Conservation (phyloP, 2,329 filamentous ascomycete species). For the Colletotrichum costaricense region DNA sequence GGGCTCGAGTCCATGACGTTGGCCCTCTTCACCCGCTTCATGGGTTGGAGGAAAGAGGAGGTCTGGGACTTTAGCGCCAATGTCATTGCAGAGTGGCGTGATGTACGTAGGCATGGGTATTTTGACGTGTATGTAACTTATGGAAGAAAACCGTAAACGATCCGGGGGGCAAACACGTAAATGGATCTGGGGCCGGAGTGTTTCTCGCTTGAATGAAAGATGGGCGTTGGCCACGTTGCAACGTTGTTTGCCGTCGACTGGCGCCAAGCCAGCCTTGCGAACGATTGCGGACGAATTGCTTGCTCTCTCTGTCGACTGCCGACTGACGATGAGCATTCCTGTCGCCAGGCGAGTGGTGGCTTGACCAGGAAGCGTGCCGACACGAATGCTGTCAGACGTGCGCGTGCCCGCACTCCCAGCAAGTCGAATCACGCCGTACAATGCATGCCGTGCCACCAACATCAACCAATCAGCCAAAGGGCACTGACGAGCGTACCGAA, state of each 20-base stretch:
- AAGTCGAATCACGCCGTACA: not conserved
- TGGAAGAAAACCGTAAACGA: conserved; percentile 30
- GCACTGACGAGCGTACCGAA: not conserved
- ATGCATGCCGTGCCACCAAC: not conserved
- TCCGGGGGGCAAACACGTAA: too few relatives aligned
- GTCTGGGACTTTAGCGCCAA: conserved; percentile 39
- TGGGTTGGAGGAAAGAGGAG: conserved; percentile 42
- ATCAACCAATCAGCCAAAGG: not conserved
- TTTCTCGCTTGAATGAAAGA: not conserved
- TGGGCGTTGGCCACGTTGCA: not conserved
- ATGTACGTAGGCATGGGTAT: conserved; percentile 36
- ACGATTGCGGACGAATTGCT: not conserved
- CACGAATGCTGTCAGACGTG: conserved; percentile 7
- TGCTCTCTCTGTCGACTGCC: not conserved
- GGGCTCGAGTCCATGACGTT: conserved; percentile 41
- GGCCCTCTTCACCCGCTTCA: conserved; percentile 41
- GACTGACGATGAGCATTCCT: not conserved
- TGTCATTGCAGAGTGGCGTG: conserved; percentile 35
- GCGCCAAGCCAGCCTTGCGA: not conserved
- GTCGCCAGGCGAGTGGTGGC: not conserved
- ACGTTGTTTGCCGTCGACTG: not conserved
- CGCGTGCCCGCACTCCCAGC: not conserved
- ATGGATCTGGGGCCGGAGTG: not conserved
- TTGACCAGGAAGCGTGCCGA: not conserved
- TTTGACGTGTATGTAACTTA: conserved; percentile 38